phyloP scores from a whole-genome alignment of 2,329 filamentous ascomycete species.

The Cladosporium sp. region DNA sequence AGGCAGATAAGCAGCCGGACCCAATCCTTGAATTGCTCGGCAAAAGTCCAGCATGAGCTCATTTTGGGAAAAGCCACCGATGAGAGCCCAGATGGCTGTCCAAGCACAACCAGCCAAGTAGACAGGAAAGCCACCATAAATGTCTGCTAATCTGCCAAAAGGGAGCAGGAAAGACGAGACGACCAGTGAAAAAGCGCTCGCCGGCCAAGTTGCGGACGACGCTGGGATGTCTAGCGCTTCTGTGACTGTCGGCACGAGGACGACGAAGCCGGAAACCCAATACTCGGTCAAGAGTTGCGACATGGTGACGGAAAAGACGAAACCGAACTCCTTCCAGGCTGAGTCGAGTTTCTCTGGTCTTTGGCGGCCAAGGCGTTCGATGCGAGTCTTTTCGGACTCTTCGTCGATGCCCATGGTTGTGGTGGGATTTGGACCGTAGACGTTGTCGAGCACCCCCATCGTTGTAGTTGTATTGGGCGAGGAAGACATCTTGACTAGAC shows the following conservation, averaged over 20 bases:
- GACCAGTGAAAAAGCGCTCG: slow-evolving; percentile 49
- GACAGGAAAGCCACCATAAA: slow-evolving; percentile 58
- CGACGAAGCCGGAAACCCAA: slow-evolving; percentile 70
- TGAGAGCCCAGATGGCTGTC: slow-evolving; percentile 30
- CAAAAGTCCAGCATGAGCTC: slow-evolving; percentile 34
- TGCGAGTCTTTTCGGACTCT: slow-evolving; percentile 29
- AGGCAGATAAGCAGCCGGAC: slow-evolving; percentile 33
- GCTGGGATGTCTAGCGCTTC: slow-evolving; percentile 61
- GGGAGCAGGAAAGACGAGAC: slow-evolving; percentile 46
- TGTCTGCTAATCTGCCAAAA: slow-evolving; percentile 48
- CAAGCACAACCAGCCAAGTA: slow-evolving; percentile 57
- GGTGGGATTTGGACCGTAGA: not conserved
- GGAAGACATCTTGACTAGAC: not conserved
- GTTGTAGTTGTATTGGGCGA: not conserved
- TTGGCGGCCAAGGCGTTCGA: slow-evolving; percentile 60
- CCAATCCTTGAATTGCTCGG: slow-evolving; percentile 34
- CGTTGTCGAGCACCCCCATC: not conserved
- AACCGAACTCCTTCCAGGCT: slow-evolving; percentile 55
- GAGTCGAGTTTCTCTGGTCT: slow-evolving; percentile 55
- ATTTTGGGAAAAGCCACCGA: slow-evolving; percentile 31
- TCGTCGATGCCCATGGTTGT: slow-evolving; percentile 8
- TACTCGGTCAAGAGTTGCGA: slow-evolving; percentile 53
- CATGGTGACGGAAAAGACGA: slow-evolving; percentile 51
- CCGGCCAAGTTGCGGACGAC: slow-evolving; percentile 55
- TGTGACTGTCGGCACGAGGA: slow-evolving; percentile 63